These are phyloP conservation scores for Turnera subulata DNA, from an alignment of 345 rosid genomes.

Conservation along the genomic window DNA sequence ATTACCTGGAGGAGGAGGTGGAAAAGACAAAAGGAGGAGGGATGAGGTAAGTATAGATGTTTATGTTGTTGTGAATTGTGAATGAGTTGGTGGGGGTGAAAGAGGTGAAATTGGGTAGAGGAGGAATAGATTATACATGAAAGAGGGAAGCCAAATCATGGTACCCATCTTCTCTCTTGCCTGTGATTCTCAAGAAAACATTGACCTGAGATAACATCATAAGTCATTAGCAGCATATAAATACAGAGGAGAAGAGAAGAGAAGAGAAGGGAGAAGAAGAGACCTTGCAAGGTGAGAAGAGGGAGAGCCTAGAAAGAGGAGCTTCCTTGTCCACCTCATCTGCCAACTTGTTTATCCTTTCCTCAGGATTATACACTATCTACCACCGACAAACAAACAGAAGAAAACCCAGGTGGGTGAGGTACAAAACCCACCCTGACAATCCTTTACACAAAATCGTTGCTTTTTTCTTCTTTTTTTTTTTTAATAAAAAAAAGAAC, in stretches of 20 bases:
- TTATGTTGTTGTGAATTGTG: too few species aligned
- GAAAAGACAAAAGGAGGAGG: too few species aligned
- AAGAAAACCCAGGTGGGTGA: too few species aligned
- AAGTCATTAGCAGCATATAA: not conserved
- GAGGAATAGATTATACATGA: too few species aligned
- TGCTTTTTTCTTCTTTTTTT: too few species aligned
- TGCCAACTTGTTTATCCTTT: constrained; percentile 63
- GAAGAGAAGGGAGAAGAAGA: not conserved
- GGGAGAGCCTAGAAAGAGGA: constrained; percentile 84
- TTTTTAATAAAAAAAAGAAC: too few species aligned
- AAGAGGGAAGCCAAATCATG: constrained; percentile 82
- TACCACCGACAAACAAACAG: constrained; percentile 22
- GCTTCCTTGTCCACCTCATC: constrained; percentile 77
- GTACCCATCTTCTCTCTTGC: constrained; percentile 82
- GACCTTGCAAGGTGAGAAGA: constrained; percentile 99
- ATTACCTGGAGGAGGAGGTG: constrained; percentile 55
- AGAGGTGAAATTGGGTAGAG: too few species aligned
- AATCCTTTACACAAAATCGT: too few species aligned
- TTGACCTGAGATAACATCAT: constrained; percentile 46
- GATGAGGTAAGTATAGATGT: too few species aligned
- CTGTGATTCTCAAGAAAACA: constrained; percentile 86
- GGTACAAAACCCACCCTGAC: too few species aligned
- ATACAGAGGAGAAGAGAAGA: not conserved
- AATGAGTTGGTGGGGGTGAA: too few species aligned
- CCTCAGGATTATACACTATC: constrained; percentile 85